Conservation (phyloP, 176 grass and related monocot species). For the Avena insularis region DNA sequence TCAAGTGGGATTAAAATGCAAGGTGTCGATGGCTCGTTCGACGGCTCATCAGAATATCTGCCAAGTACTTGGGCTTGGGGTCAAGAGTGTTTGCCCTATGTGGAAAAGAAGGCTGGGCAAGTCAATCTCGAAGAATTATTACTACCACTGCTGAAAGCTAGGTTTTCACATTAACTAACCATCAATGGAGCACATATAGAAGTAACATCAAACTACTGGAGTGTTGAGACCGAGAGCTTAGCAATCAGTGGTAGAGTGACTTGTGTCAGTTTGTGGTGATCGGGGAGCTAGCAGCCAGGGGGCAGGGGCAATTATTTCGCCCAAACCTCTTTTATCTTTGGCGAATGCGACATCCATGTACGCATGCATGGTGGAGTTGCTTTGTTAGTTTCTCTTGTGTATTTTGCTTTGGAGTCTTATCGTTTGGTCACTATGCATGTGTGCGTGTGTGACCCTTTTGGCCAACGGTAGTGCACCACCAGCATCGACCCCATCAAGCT, state of each 20-base stretch:
- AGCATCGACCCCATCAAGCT: neutral
- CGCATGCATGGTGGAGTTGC: neutral
- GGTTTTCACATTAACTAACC: neutral
- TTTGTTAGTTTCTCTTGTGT: neutral
- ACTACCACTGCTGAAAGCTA: neutral
- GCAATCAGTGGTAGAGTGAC: neutral
- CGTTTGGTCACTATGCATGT: neutral
- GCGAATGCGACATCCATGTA: constrained; percentile 4
- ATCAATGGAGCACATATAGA: neutral
- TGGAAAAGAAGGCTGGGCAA: neutral
- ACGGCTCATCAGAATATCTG: neutral
- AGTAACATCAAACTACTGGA: neutral
- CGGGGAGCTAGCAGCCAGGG: neutral
- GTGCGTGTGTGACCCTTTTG: neutral
- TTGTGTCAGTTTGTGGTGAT: neutral
- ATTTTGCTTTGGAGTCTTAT: neutral
- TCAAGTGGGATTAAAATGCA: neutral
- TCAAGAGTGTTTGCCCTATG: neutral
- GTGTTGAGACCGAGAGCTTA: neutral
- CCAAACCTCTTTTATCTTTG: neutral
- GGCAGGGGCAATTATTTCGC: neutral
- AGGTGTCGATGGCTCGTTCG: neutral
- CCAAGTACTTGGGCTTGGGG: neutral
- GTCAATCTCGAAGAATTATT: neutral
- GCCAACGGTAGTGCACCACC: neutral